These are phyloP conservation scores for Alloascoidea africana DNA, from an alignment of 805 yeast genomes.

Conservation along the genomic window DNA sequence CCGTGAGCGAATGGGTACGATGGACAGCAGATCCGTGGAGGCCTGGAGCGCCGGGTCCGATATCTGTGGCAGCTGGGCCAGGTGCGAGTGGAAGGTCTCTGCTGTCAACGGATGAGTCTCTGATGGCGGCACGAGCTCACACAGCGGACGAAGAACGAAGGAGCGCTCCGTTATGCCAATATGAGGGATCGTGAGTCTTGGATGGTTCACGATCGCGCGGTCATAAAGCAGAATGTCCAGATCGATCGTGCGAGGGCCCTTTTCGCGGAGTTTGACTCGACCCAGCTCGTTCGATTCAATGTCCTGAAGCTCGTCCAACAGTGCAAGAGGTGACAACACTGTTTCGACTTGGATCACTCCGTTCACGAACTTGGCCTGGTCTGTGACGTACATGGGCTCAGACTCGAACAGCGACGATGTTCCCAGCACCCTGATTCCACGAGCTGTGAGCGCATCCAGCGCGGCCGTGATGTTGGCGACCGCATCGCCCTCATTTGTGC, in stretches of 20 bases:
- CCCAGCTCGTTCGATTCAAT: conserved; percentile 63
- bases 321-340: conserved; percentile 40
- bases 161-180: conserved; percentile 76
- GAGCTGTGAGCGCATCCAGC: conserved; percentile 26
- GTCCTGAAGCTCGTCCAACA: conserved; percentile 46
- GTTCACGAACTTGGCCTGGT: conserved; percentile 72
- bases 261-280: conserved; percentile 66
- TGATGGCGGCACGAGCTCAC: conserved; percentile 61
- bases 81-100: conserved; percentile 59
- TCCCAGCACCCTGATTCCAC: conserved; percentile 31
- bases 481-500: conserved; percentile 73
- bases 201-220: conserved; percentile 29
- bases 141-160: conserved; percentile 80
- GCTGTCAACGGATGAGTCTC: conserved; percentile 74
- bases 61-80: conserved; percentile 34
- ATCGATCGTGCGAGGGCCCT: conserved; percentile 89
- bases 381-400: conserved; percentile 79
- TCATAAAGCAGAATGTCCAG: conserved; percentile 75
- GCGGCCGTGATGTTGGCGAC: conserved; percentile 45
- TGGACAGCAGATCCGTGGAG: conserved; percentile 11
- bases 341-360: conserved; percentile 69
- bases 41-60: conserved; percentile 11
- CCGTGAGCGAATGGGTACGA: conserved; percentile 12
- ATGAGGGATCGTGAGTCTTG: conserved; percentile 68
- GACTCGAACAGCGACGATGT: conserved; percentile 77